Evolutionary conservation across 1,139 yeast genomes (phyloP), one percentile per base, ranked within the genome.

Genomic region (Suhomyces panamericanus): DNA sequence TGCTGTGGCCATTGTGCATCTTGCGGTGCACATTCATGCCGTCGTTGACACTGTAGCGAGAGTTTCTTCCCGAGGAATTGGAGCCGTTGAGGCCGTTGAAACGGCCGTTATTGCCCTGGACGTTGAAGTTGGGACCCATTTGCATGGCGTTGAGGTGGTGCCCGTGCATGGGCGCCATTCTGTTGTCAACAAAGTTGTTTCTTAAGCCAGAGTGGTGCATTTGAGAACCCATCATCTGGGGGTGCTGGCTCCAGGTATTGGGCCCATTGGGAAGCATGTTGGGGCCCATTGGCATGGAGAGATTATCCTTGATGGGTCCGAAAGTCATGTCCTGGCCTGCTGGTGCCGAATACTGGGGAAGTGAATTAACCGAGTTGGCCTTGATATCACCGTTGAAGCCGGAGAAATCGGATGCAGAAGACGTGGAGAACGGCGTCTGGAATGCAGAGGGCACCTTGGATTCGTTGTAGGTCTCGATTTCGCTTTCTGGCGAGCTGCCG

Each of bases 1-100:
- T 60, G 43, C 54, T 54, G 20, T 36, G 31, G 9, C 32, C 30
- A 40, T 61, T 60, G 50, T 69, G 72, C 58, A 66, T 56, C 51
- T 71, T 71, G 46, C 77, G 66, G 51, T 73, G 77, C 27, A 69
- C 60, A 48, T 71, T 71, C 61, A 64, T 65, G 12, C 67, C 67
- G 41, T 67, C 69, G 48, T 62, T 58, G 44, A 49, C 39, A 38
- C 55, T 57, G 41, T 54, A 53, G 33, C 56, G 42, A 38, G 53
- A 47, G 37, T 44, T 48, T 40, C 50, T 49, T 26, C 50, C 44
- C 38, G 39, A 44, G 4, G 20, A 10, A 43, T 44, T 41, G 10
- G 29, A 38, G 6, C 22, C 37, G 15, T 36, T 36, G 26, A 24
- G 32, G 13, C 35, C 33, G 36, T 41, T 41, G 37, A 42, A 48